Evolutionary conservation across 106 monocot species (phyloP), one percentile per base, ranked within the genome.

Genomic region (Narthecium ossifragum): DNA sequence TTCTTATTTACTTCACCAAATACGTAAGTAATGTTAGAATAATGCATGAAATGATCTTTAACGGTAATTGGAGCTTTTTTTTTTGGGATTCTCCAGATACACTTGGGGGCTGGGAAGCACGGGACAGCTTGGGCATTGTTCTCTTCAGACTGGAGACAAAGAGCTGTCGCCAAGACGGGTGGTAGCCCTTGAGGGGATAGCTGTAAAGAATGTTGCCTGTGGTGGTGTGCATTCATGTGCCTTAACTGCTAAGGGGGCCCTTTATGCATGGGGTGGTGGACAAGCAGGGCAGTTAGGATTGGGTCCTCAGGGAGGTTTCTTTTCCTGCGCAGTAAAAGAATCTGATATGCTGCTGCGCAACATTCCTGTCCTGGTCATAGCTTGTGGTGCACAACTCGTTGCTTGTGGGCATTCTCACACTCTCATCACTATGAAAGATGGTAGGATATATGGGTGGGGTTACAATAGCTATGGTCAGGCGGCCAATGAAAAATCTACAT

Each of bases 401-500:
- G 70, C 87, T 0, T 91, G 91, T 73, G 98, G 98, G 1, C 84
- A 99, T 72, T 99, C 84, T 65, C 98, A 99, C 72, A 99, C 98
- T 0, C 78, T 99, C 10, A 49, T 99, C 21, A 81, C 73, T 17
- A 88, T 75, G 74, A 76, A 45, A 62, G 79, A 99, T 81, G 91
- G 91, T 14, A 70, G 84, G 64, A 78, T 99, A 45, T 99, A 84
- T 60, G 98, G 98, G 3, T 99, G 87, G 87, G 98, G 98, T 65
- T 99, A 99, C 59, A 99, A 99, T 68, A 77, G 72, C 52, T 99
- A 99, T 80, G 98, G 98, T 37, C 98, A 99, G 66, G 98, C 98
- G 31, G 81, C 98, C 5, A 91, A 81, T 77, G 68, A 60, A 6
- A 99, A 87, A 65, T 87, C 86, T 25, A 98, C 81, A 53, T 98